These are phyloP conservation scores for Cymbopogon flexuosus DNA, from an alignment of 202 grass and related monocot species.

Conservation along the genomic window DNA sequence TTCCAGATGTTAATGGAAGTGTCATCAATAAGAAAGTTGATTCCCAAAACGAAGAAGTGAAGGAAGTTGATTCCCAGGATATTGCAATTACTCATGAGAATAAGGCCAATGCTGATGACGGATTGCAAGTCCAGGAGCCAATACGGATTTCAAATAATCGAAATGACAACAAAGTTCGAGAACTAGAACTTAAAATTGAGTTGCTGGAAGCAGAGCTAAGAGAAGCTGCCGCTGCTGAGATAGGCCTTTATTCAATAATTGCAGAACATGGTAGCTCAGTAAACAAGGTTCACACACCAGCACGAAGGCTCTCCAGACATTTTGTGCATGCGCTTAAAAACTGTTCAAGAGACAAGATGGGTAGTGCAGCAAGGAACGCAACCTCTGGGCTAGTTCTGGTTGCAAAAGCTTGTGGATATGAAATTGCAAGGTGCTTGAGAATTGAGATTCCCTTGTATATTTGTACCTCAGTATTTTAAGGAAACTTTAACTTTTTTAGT, in stretches of 20 bases:
- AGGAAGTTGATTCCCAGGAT: conserved; percentile 71
- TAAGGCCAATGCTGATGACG: conserved; percentile 36
- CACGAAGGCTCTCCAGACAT: conserved; percentile 75
- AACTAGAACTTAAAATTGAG: conserved; percentile 69
- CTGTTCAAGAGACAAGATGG: conserved; percentile 62
- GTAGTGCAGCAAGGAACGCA: conserved; percentile 77
- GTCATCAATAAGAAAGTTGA: conserved; percentile 36
- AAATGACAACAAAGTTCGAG: conserved; percentile 64
- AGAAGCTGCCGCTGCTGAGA: conserved; percentile 82
- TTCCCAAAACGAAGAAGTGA: conserved; percentile 64
- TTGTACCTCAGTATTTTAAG: background rate
- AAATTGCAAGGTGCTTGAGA: conserved; percentile 70
- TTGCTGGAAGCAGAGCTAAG: conserved; percentile 84
- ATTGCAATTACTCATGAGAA: conserved; percentile 32
- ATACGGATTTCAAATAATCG: conserved; percentile 65
- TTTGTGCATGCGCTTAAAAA: conserved; percentile 65
- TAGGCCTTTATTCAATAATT: conserved; percentile 80
- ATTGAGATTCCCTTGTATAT: conserved; percentile 29
- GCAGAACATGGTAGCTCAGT: conserved; percentile 92
- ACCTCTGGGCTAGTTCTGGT: conserved; percentile 83
- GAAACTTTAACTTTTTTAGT: background rate
- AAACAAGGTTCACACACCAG: conserved; percentile 93
- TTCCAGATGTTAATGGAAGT: conserved; percentile 48
- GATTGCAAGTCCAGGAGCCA: conserved; percentile 48
- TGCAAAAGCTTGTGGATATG: conserved; percentile 90